Base-by-base conservation (phyloP, 2,329 filamentous ascomycete genomes). In the Scytalidium sp. region DNA sequence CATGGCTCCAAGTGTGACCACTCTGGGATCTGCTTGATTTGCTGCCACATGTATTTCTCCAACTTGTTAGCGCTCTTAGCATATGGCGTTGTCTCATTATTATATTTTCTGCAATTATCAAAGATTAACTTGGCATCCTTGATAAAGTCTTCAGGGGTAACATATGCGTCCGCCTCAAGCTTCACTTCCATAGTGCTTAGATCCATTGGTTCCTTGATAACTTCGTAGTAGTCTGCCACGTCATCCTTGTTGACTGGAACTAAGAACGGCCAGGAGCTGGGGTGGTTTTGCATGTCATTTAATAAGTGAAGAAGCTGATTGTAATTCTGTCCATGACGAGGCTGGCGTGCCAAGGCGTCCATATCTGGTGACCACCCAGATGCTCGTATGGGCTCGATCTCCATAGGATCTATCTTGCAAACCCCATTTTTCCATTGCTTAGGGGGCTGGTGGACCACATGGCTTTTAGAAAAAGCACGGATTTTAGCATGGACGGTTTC, bases 131-230 rank as follows among this genome's bases (percentile, higher is more conserved):
- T 86, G 9, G 92, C 89, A 66, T 99, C 94, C 55, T 80, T 82
- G 71, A 93, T 85, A 60, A 99, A 97, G 61, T 97, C 94, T 64
- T 97, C 91, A 0, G 94, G 93, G 0, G 84, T 91, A 15, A 84
- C 81, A 65, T 99, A 99, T 63, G 93, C 82, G 70, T 97, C 94
- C 36, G 90, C 90, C 64, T 97, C 92, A 56, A 97, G 86, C 70
- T 96, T 96, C 59, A 83, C 84, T 70, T 97, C 94, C 93, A 99
- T 97, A 19, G 92, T 97, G 43, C 83, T 86, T 43, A 97, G 76
- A 65, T 97, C 94, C 94, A 99, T 99, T 29, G 94, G 94, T 67
- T 96, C 88, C 65, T 92, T 92, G 75, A 99, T 99, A 53, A 97
- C 92, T 52, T 96, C 90, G 74, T 97, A 97, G 72, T 99, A 99